Base-by-base conservation (phyloP, 148 eudicot genomes). In the Amaranthus palmeri region DNA sequence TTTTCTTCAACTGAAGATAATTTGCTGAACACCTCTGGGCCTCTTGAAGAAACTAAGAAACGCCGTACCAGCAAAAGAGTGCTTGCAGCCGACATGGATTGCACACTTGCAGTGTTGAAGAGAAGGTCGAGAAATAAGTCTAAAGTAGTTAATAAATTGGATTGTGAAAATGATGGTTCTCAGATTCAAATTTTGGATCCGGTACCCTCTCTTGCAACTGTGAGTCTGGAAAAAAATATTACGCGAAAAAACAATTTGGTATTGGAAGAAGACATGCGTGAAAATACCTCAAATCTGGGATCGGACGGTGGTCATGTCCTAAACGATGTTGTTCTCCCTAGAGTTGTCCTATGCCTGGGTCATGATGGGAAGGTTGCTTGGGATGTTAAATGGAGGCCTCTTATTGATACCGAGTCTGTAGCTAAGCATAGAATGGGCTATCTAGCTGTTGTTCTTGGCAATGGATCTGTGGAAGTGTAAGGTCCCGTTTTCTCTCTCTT, bases 301-400 rank as follows among this genome's bases (percentile, higher is more conserved):
- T 67, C 73, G 49, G 61, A 78, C 76, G 76, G 68, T 54, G 13
- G 60, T 76, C 51, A 76, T 55, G 65, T 81, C 76, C 77, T 83
- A 42, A 58, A 67, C 80, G 83, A 85, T 80, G 78, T 73, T 74
- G 71, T 79, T 71, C 83, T 90, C 69, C 99, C 96, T 68, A 82
- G 89, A 85, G 81, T 85, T 81, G 85, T 89, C 79, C 78, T 92
- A 70, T 88, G 99, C 75, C 74, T 95, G 69, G 97, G 89, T 76
- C 99, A 95, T 80, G 83, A 92, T 88, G 99, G 97, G 62, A 90
- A 92, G 80, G 96, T 95, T 75, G 96, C 93, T 58, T 92, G 97
- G 97, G 99, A 91, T 86, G 89, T 88, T 67, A 95, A 95, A 78
- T 95, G 96, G 97, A 76, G 81, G 65, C 97, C 97, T 15, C 76